Evolutionary conservation across 345 rosid genomes (phyloP).

Genomic region (Populus pruinosa): DNA sequence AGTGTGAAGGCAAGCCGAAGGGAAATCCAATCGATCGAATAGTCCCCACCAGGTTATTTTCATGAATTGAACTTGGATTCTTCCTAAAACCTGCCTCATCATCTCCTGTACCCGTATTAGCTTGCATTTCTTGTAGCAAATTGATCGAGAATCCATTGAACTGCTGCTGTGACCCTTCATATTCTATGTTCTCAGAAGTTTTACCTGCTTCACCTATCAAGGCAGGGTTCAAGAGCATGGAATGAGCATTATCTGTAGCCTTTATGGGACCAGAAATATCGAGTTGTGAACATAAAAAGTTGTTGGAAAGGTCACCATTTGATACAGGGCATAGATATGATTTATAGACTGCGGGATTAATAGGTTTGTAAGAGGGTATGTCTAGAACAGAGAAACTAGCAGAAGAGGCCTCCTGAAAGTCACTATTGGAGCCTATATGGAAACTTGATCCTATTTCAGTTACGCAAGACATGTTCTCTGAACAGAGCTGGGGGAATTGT

Average conservation of each 20-base stretch:
- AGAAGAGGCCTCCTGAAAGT: conserved; percentile 29
- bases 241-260: conserved; percentile 22
- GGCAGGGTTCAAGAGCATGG: conserved; percentile 30
- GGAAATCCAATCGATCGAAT: conserved; percentile 49
- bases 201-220: conserved; percentile 16
- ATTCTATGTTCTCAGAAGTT: conserved; percentile 21
- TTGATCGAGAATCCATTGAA: conserved; percentile 37
- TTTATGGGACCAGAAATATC: conserved; percentile 28
- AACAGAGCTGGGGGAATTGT: conserved; percentile 32
- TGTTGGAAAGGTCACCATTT: conserved; percentile 30
- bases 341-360: conserved; percentile 18
- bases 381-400: conserved; percentile 30
- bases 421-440: conserved; percentile 27
- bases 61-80: conserved; percentile 12
- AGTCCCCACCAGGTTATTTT: conserved; percentile 27
- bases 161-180: conserved; percentile 31
- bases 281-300: conserved; percentile 35
- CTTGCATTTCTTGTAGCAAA: conserved; percentile 39
- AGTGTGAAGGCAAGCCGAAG: conserved; percentile 40
- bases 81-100: conserved; percentile 31
- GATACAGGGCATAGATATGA: conserved; percentile 26
- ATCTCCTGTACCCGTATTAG: conserved; percentile 13
- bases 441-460: conserved; percentile 43
- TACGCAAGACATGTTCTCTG: conserved; percentile 49
- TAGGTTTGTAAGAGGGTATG: conserved; percentile 26